These are phyloP conservation scores for Lentinula lateritia DNA, from an alignment of 768 basidiomycete species.

Conservation along the genomic window DNA sequence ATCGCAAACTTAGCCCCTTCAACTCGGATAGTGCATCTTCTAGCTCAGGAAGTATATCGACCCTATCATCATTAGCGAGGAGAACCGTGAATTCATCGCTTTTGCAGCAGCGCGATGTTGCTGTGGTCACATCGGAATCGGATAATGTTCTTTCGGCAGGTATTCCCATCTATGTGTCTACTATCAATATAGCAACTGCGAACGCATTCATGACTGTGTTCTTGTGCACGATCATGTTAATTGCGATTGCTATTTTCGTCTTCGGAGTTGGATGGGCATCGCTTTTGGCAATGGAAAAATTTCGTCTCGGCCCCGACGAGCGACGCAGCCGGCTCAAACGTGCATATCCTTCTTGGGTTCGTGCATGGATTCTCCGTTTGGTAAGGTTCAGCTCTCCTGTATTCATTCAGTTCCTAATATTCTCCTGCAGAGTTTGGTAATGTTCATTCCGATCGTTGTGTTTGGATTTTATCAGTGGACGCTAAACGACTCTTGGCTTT, in stretches of 20 bases:
- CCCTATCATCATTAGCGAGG: background rate
- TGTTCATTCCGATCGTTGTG: conserved; percentile 63
- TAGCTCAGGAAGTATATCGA: background rate
- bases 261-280: conserved; percentile 49
- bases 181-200: conserved; percentile 71
- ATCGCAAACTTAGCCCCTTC: conserved; percentile 78
- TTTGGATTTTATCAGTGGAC: conserved; percentile 92
- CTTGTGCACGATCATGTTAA: conserved; percentile 60
- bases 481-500: conserved; percentile 81
- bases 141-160: conserved; percentile 72
- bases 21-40: conserved; percentile 29
- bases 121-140: conserved; percentile 58
- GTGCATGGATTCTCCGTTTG: conserved; percentile 61
- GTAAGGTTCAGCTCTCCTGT: conserved; percentile 34
- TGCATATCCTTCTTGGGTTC: conserved; percentile 41
- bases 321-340: conserved; percentile 15
- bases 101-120: conserved; percentile 36
- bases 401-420: background rate
- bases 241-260: conserved; percentile 50
- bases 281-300: conserved; percentile 25
- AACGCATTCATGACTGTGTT: conserved; percentile 93
- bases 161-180: conserved; percentile 76
- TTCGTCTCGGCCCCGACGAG: conserved; percentile 14
- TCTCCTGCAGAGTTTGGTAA: conserved; percentile 49
- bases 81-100: background rate